Evolutionary conservation across 148 eudicot genomes (phyloP), one percentile per base, ranked within the genome.

Genomic region (Chenopodium suecicum): DNA sequence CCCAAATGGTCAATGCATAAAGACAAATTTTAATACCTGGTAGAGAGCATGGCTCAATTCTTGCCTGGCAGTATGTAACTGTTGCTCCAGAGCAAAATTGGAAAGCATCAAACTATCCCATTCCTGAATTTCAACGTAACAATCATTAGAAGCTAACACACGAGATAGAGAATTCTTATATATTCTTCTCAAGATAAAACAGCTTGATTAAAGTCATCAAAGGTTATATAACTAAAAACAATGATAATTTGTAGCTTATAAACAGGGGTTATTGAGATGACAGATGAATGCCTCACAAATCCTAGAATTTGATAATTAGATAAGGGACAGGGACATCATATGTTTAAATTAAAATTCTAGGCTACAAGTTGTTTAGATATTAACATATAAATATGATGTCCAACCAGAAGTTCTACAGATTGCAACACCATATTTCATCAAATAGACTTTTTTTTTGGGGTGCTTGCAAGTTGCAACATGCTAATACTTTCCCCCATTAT

Each of bases 71-170:
- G 95, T 97, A 84, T 97, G 95, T 73, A 94, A 81, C 85, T 97
- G 99, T 87, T 97, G 92, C 89, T 97, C 98, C 89, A 94, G 82
- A 29, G 99, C 91, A 86, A 91, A 94, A 88, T 92, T 91, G 71
- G 98, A 94, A 22, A 94, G 89, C 99, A 97, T 94, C 85, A 97
- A 78, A 69, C 90, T 89, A 91, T 97, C 99, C 97, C 99, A 97
- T 86, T 94, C 98, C 99, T 97, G 83, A 81, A 75, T 60, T 54
- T 68, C 62, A 65, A 52, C 48, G 63, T 22, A 70, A n/a, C 31
- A 74, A 48, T 16, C 58, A 37, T 75, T 31, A 82, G 73, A 78
- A 73, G 84, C 78, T 37, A 56, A 74, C 29, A 78, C 76, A n/a
- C 17, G 5, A 68, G 8, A 8, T 0, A 47, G 23, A 70, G 8